These are phyloP conservation scores for Spathaspora hagerdaliae DNA, from an alignment of 805 yeast species.

Conservation along the genomic window DNA sequence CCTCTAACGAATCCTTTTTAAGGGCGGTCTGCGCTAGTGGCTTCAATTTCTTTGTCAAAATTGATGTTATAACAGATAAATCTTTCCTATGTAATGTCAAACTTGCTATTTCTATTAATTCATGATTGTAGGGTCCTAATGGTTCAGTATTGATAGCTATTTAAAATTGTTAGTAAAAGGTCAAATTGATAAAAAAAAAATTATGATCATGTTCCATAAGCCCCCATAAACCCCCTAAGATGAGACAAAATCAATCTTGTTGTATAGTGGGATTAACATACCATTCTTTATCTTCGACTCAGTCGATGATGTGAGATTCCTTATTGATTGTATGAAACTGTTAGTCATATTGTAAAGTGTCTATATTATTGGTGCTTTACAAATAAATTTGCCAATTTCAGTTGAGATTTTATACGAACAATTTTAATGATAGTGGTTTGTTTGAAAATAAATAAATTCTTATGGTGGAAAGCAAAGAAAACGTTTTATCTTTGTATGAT, in stretches of 20 bases:
- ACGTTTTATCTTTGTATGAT: too few relatives aligned
- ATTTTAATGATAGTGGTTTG: too few relatives aligned
- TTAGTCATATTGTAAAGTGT: background rate
- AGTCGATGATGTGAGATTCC: conserved; percentile 9
- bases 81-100: conserved; percentile 40
- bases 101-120: conserved; percentile 48
- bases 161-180: background rate
- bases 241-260: too few relatives aligned
- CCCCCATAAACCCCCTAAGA: too few relatives aligned
- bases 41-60: conserved; percentile 38
- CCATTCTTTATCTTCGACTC: conserved; percentile 13
- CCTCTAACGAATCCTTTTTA: background rate
- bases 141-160: conserved; percentile 51
- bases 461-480: too few relatives aligned
- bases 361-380: too few relatives aligned
- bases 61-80: conserved; percentile 34
- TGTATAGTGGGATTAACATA: conserved; percentile 3
- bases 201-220: background rate
- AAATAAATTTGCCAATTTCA: too few relatives aligned
- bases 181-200: background rate
- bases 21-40: background rate
- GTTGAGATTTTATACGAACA: too few relatives aligned
- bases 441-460: too few relatives aligned
- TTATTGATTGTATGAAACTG: conserved; percentile 6
- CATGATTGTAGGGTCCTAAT: conserved; percentile 54